Evolutionary conservation across 257 asterid species (phyloP).

Genomic region (Lantana camara): DNA sequence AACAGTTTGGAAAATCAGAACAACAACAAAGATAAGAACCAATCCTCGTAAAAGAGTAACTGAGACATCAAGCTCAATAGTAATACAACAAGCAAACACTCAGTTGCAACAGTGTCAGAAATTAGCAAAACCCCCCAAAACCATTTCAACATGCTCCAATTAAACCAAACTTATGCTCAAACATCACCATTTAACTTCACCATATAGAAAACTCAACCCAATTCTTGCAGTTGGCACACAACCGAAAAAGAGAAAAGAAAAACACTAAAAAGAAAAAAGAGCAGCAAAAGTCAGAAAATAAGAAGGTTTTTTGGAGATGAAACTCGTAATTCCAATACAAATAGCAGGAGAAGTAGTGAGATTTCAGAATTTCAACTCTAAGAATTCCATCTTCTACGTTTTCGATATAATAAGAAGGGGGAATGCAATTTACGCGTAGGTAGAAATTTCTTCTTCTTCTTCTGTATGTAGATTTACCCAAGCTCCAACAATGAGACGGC

Average conservation of each 20-base stretch:
- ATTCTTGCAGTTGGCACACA: neutral
- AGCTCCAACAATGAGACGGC: conserved; percentile 24
- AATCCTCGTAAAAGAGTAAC: conserved; percentile 14
- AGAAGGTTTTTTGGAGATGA: neutral
- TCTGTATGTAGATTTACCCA: neutral
- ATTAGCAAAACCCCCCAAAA: neutral
- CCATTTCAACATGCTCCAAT: conserved; percentile 7
- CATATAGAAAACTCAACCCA: neutral
- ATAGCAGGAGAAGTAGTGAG: neutral
- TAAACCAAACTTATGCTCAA: neutral
- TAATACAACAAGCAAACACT: conserved; percentile 3
- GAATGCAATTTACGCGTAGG: conserved; percentile 24
- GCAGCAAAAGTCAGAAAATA: neutral
- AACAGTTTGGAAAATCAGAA: conserved; percentile 10
- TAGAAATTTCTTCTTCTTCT: conserved; percentile 14
- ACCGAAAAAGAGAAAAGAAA: neutral
- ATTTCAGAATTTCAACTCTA: neutral
- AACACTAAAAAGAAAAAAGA: no score
- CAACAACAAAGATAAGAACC: neutral
- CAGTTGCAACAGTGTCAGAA: conserved; percentile 6
- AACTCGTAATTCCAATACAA: conserved; percentile 1
- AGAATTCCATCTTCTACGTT: conserved; percentile 11
- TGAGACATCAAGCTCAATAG: conserved; percentile 9
- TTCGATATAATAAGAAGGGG: neutral
- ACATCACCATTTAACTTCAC: neutral